Conservation (phyloP, 1,139 yeast species). For the Magnusiomyces paraingens region DNA sequence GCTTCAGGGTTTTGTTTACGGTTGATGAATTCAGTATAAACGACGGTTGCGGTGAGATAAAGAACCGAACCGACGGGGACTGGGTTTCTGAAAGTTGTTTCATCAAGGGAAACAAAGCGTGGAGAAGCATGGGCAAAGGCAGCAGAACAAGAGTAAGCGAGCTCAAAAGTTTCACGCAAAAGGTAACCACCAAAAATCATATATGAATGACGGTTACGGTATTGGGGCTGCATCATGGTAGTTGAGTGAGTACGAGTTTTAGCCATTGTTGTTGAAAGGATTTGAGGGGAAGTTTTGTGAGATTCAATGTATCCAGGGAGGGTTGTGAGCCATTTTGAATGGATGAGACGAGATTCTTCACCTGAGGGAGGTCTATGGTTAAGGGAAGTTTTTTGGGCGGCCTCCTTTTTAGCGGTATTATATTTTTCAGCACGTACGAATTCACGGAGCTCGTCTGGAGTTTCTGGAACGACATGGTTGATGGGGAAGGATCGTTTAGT, state of each 20-base stretch:
- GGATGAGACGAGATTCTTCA: conserved; percentile 65
- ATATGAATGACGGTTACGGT: conserved; percentile 86
- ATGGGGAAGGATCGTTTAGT: conserved; percentile 85
- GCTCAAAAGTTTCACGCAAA: conserved; percentile 84
- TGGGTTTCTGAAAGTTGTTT: conserved; percentile 86
- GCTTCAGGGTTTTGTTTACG: conserved; percentile 18
- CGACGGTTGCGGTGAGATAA: conserved; percentile 72
- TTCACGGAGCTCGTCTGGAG: conserved; percentile 72
- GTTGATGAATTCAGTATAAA: conserved; percentile 49
- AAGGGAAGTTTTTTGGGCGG: conserved; percentile 56
- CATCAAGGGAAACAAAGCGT: conserved; percentile 80
- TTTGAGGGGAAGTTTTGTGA: conserved; percentile 10
- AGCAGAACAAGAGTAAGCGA: conserved; percentile 89
- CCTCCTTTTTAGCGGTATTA: conserved; percentile 73
- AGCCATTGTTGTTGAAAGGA: conserved; percentile 46
- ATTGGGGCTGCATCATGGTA: conserved; percentile 91
- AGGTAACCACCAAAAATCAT: conserved; percentile 94
- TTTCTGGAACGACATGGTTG: conserved; percentile 67
- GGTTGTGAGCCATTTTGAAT: conserved; percentile 54
- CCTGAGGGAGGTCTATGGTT: conserved; percentile 55
- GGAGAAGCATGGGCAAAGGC: conserved; percentile 80
- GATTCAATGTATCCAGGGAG: conserved; percentile 36
- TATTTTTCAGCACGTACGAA: conserved; percentile 85
- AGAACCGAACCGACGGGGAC: conserved; percentile 92
- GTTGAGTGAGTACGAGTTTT: conserved; percentile 69